A percentile compares a stretch with the other conserved stretches of the same genome.
Conservation (phyloP, 2,329 filamentous ascomycete genomes). For the Aspergillus tanneri region DNA sequence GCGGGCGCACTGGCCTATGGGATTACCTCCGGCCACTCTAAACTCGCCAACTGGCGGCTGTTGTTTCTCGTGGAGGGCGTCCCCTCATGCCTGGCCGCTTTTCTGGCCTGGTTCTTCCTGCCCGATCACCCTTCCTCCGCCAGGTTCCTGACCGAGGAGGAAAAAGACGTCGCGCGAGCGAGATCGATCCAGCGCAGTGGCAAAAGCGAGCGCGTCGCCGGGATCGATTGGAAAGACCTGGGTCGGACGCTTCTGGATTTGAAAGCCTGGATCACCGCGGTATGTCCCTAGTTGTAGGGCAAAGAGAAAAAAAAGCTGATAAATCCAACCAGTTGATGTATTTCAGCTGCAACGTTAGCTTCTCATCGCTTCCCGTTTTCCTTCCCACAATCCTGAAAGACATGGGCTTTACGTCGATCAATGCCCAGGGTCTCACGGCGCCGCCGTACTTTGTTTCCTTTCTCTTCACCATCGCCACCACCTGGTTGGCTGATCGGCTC, state of each 20-base stretch:
- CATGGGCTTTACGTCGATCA: slow-evolving; percentile 67
- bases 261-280: slow-evolving; percentile 51
- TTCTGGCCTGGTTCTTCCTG: slow-evolving; percentile 56
- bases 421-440: slow-evolving; percentile 70
- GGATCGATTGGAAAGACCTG: slow-evolving; percentile 50
- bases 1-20: slow-evolving; percentile 67
- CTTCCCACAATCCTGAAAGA: slow-evolving; percentile 61
- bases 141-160: slow-evolving; percentile 56
- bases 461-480: slow-evolving; percentile 59
- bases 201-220: slow-evolving; percentile 40
- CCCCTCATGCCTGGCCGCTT: slow-evolving; percentile 56
- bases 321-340: slow-evolving; percentile 49
- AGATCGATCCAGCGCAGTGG: slow-evolving; percentile 56
- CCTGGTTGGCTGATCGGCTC: slow-evolving; percentile 64
- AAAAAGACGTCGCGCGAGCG: slow-evolving; percentile 57
- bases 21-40: slow-evolving; percentile 60
- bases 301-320: slow-evolving; percentile 1
- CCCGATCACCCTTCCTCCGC: slow-evolving; percentile 55
- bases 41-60: slow-evolving; percentile 63
- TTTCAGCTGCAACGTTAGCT: slow-evolving; percentile 64
- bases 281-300: slow-evolving; percentile 23
- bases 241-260: slow-evolving; percentile 45
- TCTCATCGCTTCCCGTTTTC: slow-evolving; percentile 64
- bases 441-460: slow-evolving; percentile 70
- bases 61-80: slow-evolving; percentile 66